Evolutionary conservation across 2,329 filamentous ascomycete genomes (phyloP).

Genomic region (Fusarium sp.): DNA sequence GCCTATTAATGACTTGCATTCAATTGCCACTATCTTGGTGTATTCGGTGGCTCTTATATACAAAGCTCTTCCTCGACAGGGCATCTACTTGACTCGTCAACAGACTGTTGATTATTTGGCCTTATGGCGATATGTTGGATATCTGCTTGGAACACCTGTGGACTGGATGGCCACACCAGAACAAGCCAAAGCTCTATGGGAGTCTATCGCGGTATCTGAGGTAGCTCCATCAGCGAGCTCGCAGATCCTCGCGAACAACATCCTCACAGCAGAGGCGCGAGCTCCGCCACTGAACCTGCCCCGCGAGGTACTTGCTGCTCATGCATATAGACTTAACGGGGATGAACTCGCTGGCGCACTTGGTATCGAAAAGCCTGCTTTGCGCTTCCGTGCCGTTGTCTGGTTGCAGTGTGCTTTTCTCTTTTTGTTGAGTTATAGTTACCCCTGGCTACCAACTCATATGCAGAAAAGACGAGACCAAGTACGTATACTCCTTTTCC

Average conservation of each 20-base stretch:
- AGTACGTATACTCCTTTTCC: slow-evolving; percentile 33
- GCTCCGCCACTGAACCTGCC: slow-evolving; percentile 74
- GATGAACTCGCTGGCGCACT: slow-evolving; percentile 69
- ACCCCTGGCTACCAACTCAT: slow-evolving; percentile 49
- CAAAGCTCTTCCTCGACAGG: slow-evolving; percentile 77
- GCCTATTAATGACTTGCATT: slow-evolving; percentile 81
- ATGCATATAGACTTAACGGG: slow-evolving; percentile 77
- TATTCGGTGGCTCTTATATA: slow-evolving; percentile 77
- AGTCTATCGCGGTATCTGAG: slow-evolving; percentile 74
- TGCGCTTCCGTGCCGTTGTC: slow-evolving; percentile 70
- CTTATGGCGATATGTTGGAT: slow-evolving; percentile 79
- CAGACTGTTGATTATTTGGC: slow-evolving; percentile 78
- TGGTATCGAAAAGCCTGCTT: slow-evolving; percentile 64
- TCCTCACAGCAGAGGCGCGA: slow-evolving; percentile 74
- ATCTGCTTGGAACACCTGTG: slow-evolving; percentile 76
- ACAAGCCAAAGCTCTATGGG: slow-evolving; percentile 71
- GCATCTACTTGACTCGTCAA: slow-evolving; percentile 69
- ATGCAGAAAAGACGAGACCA: slow-evolving; percentile 52
- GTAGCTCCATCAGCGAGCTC: slow-evolving; percentile 72
- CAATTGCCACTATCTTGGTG: slow-evolving; percentile 75
- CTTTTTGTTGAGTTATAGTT: slow-evolving; percentile 62
- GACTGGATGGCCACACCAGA: slow-evolving; percentile 66
- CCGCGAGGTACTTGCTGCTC: slow-evolving; percentile 73
- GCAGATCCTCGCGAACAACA: slow-evolving; percentile 76
- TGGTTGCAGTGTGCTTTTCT: slow-evolving; percentile 75